Percentiles rank a stretch among this genome's conserved stretches.
phyloP scores from a whole-genome alignment of 129 eudicot genomes.

The Kitagawia praeruptora region DNA sequence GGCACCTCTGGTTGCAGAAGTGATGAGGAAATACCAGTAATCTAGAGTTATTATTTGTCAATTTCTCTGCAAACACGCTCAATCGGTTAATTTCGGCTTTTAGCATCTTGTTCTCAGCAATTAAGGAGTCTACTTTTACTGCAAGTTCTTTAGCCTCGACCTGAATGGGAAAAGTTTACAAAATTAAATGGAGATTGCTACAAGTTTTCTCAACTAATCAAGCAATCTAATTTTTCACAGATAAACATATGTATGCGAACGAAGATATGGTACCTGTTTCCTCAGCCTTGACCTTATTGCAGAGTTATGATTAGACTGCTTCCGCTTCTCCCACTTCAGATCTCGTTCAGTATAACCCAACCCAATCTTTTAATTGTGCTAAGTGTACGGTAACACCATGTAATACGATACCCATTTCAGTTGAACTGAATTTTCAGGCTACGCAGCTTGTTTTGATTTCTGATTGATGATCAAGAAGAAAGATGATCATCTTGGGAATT shows the following conservation, averaged over 20 bases:
- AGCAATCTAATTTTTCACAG: background rate
- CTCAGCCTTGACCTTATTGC: conserved; percentile 89
- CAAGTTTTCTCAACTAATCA: background rate
- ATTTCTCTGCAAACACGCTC: conserved; percentile 51
- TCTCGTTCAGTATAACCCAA: conserved; percentile 37
- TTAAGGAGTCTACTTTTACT: conserved; percentile 53
- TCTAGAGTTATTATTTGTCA: conserved; percentile 53
- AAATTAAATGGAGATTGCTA: background rate
- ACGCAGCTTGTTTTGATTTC: too few relatives aligned
- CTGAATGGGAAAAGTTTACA: conserved; percentile 21
- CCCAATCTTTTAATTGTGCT: too few relatives aligned
- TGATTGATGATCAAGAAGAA: too few relatives aligned
- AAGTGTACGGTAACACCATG: too few relatives aligned
- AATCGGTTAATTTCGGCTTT: conserved; percentile 57
- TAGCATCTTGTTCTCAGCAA: conserved; percentile 51
- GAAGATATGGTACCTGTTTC: conserved; percentile 53
- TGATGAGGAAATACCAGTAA: conserved; percentile 40
- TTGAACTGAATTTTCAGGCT: too few relatives aligned
- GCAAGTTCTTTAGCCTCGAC: conserved; percentile 92
- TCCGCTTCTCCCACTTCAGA: conserved; percentile 72
- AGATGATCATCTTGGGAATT: too few relatives aligned
- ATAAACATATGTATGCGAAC: background rate
- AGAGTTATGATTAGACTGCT: conserved; percentile 85
- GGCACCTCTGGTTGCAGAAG: background rate
- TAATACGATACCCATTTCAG: too few relatives aligned